Base-by-base conservation (phyloP, 305 asterid genomes). In the Solanum hybrid region DNA sequence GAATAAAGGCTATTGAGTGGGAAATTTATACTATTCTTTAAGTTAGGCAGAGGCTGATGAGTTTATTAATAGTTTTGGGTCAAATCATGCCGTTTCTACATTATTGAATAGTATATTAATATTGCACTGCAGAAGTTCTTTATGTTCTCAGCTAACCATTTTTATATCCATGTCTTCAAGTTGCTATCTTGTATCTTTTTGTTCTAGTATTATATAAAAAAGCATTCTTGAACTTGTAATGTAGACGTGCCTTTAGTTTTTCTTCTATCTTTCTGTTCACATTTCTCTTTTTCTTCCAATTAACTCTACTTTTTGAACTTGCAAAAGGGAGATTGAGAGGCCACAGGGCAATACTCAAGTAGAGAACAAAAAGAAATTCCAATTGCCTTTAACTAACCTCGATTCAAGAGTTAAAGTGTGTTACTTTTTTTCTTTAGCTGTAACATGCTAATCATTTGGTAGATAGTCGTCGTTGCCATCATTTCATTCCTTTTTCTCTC, bases 351-450 rank as follows among this genome's bases (percentile, higher is more conserved):
- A 81, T 88, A 46, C 87, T 71, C 32, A 60, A 88, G 69, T 87
- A 88, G 37, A 86, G 86, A 88, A 71, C 87, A 66, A 90, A 92
- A 90, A 93, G 64, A 89, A 87, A 88, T 85, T 81, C 89, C 89
- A 38, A 32, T 82, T 31, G 87, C 89, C 91, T 90, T 88, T 87
- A 79, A 42, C 87, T 86, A 69, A 14, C 90, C 91, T 93, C 89
- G 91, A 88, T 89, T 76, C 46, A 64, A 86, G 92, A 20, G 91
- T 90, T 93, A 90, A 89, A 93, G 92, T 79, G 77, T 14, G 38
- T 8, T 87, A 66, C 91, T 89, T 90, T 91, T 66, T 92, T 82
- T 64, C 86, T 87, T 89, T 93, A 46, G 42, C 92, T 85, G 84
- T 38, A 86, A 84, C 91, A 77, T 42, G 88, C 77, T 91, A 90